Percentiles rank a stretch among this genome's conserved stretches.
Evolutionary conservation across 1,284 basidiomycete species (phyloP).

Genomic region (Farysia itapuensis): DNA sequence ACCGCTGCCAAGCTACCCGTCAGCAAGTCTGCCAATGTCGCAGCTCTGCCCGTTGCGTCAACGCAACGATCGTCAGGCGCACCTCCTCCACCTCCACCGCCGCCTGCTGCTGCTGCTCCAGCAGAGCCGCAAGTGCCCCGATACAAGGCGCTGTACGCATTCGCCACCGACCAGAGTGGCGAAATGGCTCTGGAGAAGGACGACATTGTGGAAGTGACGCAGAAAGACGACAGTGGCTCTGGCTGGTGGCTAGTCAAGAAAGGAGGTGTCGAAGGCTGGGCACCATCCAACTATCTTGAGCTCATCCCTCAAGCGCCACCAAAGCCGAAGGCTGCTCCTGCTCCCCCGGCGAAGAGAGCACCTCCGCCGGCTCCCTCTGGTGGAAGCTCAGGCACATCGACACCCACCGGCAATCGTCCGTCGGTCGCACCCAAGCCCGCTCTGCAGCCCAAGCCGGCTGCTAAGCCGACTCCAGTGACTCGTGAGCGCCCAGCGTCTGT

Average conservation of each 20-base stretch:
- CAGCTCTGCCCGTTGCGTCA: slow-evolving; percentile 55
- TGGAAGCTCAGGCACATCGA: slow-evolving; percentile 14
- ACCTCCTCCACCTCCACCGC: slow-evolving; percentile 64
- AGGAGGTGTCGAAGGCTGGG: slow-evolving; percentile 83
- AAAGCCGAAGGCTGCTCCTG: slow-evolving; percentile 50
- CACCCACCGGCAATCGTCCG: slow-evolving; percentile 14
- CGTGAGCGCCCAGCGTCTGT: slow-evolving; percentile 37
- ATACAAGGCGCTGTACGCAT: slow-evolving; percentile 72
- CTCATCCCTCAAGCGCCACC: slow-evolving; percentile 70
- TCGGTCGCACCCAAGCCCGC: slow-evolving; percentile 32
- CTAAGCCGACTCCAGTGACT: slow-evolving; percentile 42
- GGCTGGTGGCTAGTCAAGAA: slow-evolving; percentile 95
- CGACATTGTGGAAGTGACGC: slow-evolving; percentile 84
- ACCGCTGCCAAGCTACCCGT: slow-evolving; percentile 19
- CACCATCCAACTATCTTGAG: slow-evolving; percentile 84
- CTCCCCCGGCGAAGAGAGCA: slow-evolving; percentile 49
- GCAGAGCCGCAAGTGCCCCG: slow-evolving; percentile 70
- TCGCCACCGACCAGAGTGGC: slow-evolving; percentile 79
- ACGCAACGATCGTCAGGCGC: slow-evolving; percentile 1
- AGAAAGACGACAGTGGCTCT: slow-evolving; percentile 71
- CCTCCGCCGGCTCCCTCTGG: slow-evolving; percentile 61
- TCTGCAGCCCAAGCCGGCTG: slow-evolving; percentile 62
- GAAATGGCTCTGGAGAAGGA: slow-evolving; percentile 89
- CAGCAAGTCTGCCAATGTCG: slow-evolving; percentile 5
- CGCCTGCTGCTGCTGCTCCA: slow-evolving; percentile 28